Percentiles rank a stretch among this genome's conserved stretches.
phyloP scores from a whole-genome alignment of 1,139 yeast genomes.

The Debaryomyces coudertii region DNA sequence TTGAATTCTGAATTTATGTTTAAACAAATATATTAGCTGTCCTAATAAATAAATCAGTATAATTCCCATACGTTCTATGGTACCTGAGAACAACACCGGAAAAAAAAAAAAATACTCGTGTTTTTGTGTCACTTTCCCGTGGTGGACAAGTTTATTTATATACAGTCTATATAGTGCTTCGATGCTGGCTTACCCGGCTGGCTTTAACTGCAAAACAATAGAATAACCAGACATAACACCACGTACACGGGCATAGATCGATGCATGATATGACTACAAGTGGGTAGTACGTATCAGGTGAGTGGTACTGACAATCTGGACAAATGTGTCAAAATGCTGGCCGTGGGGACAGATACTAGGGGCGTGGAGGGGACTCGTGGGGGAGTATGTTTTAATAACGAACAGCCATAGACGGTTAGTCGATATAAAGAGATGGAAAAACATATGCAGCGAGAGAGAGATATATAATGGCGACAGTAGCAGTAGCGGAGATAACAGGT shows the following conservation, averaged over 20 bases:
- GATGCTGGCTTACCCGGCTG: conserved; percentile 11
- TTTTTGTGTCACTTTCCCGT: conserved; percentile 1
- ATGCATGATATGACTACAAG: background rate
- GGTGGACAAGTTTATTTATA: conserved; percentile 1
- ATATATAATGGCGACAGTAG: too few relatives aligned
- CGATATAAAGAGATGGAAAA: too few relatives aligned
- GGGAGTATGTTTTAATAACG: background rate
- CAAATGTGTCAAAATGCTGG: background rate
- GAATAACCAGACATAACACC: background rate
- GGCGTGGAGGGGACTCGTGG: background rate
- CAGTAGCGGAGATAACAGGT: too few relatives aligned
- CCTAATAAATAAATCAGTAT: conserved; percentile 44
- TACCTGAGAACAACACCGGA: conserved; percentile 9
- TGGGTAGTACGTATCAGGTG: background rate
- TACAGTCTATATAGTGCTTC: conserved; percentile 1
- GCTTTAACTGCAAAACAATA: conserved; percentile 2
- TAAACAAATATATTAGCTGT: conserved; percentile 38
- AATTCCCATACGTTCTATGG: conserved; percentile 40
- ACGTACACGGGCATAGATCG: background rate
- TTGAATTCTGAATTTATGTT: conserved; percentile 23
- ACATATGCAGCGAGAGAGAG: too few relatives aligned
- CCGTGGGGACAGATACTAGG: background rate
- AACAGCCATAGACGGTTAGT: too few relatives aligned
- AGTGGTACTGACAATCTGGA: background rate
- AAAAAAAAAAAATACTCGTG: conserved; percentile 7